Evolutionary conservation across 257 asterid genomes (phyloP).

Genomic region (Nicotiana attenuata): DNA sequence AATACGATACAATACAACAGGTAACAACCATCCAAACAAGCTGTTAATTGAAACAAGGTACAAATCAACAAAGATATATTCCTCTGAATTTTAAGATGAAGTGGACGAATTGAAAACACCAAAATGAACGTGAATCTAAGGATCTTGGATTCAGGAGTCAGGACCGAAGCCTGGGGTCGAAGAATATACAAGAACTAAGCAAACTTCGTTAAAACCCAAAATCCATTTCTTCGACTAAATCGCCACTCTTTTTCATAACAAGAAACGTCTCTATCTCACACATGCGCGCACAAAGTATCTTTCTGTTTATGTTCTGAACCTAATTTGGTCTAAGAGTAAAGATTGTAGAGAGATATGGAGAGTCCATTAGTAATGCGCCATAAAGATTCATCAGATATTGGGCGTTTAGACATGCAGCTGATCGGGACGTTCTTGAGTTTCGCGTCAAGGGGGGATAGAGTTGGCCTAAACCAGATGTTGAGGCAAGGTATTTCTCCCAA

Average conservation of each 20-base stretch:
- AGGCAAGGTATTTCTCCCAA: slow-evolving; percentile 44
- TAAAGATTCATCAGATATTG: slow-evolving; percentile 19
- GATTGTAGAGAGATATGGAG: not conserved
- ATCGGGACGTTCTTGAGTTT: slow-evolving; percentile 59
- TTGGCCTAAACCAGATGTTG: slow-evolving; percentile 55
- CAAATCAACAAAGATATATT: no score
- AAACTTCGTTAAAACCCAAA: not conserved
- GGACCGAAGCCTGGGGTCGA: not conserved
- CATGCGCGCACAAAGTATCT: no score
- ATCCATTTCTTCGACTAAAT: not conserved
- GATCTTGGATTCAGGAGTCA: not conserved
- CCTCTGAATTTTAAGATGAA: no score
- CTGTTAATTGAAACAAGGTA: no score
- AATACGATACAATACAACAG: no score
- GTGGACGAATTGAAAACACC: not conserved
- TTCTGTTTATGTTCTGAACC: no score
- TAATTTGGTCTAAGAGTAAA: not conserved
- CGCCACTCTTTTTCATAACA: not conserved
- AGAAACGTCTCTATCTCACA: no score
- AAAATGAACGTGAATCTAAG: not conserved
- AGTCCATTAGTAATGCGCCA: slow-evolving; percentile 6
- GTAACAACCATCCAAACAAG: no score
- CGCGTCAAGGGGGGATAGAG: slow-evolving; percentile 64
- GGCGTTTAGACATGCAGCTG: slow-evolving; percentile 37
- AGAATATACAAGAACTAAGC: slow-evolving; percentile 3